phyloP scores from a whole-genome alignment of 306 rosid genomes.

The Prunus fruticosa region DNA sequence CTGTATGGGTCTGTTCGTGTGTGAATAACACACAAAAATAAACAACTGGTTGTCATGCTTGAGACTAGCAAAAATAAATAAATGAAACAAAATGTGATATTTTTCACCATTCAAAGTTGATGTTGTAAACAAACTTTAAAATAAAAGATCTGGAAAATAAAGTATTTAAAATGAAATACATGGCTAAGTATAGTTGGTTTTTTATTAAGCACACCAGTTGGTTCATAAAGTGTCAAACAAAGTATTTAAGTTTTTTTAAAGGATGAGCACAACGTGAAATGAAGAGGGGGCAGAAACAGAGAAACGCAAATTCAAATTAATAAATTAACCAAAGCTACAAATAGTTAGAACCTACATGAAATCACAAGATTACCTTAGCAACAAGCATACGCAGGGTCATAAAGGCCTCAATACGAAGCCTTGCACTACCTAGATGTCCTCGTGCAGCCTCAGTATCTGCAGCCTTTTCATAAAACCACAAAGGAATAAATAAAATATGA shows the following conservation, averaged over 20 bases:
- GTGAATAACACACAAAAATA: too few species aligned
- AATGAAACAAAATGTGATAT: neutral
- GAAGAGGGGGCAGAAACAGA: neutral
- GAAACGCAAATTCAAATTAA: neutral
- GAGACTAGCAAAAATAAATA: neutral
- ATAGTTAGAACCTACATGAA: neutral
- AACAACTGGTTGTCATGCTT: neutral
- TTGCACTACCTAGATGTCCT: constrained; percentile 86
- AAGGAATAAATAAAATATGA: constrained; percentile 16
- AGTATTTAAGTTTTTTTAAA: neutral
- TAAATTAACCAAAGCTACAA: neutral
- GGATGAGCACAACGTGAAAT: neutral
- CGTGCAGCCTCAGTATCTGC: constrained; percentile 15
- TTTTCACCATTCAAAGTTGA: neutral
- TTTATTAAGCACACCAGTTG: neutral
- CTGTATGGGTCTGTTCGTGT: too few species aligned
- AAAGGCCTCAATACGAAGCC: constrained; percentile 77
- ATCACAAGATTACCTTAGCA: constrained; percentile 61
- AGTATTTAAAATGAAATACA: neutral
- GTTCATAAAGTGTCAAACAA: neutral
- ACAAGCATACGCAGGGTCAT: constrained; percentile 65
- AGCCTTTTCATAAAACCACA: neutral
- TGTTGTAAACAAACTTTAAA: neutral
- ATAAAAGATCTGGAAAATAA: neutral
- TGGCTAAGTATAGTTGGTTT: neutral